Evolutionary conservation across 2,329 filamentous ascomycete genomes (phyloP).

Genomic region (Ceratocystis variospora): DNA sequence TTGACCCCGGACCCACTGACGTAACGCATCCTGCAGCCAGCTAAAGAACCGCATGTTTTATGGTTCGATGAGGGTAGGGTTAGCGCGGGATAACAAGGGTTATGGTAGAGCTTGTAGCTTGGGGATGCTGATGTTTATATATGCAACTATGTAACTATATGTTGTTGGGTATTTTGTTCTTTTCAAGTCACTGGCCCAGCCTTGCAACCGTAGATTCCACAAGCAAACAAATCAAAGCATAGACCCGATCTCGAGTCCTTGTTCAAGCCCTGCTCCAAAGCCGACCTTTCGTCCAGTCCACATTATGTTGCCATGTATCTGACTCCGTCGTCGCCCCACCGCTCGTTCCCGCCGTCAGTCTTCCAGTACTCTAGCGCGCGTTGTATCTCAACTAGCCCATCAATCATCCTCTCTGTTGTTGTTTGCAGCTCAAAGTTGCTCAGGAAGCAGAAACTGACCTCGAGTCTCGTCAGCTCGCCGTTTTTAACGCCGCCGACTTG

Average conservation of each 20-base stretch:
- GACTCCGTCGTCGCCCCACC: neutral
- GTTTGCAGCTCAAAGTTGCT: constrained; percentile 64
- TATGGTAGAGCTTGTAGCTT: neutral
- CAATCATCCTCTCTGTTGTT: constrained; percentile 41
- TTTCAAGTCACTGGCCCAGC: neutral
- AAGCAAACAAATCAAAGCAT: no score
- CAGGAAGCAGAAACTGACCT: constrained; percentile 80
- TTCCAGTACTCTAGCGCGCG: constrained; percentile 1
- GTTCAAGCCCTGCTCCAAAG: neutral
- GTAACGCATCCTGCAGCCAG: neutral
- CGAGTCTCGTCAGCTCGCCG: constrained; percentile 65
- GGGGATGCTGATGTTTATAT: neutral
- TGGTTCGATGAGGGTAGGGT: neutral
- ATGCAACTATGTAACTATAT: neutral
- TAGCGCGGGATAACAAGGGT: neutral
- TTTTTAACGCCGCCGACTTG: constrained; percentile 80
- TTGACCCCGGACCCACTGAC: neutral
- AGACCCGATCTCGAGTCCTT: no score
- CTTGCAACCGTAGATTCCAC: neutral
- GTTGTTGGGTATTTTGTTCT: neutral
- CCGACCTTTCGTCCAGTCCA: neutral
- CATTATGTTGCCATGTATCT: neutral
- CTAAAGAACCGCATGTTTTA: neutral
- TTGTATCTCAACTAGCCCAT: constrained; percentile 2
- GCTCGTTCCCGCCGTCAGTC: neutral